Percentiles rank a stretch among this genome's conserved stretches.
phyloP scores from a whole-genome alignment of 2,329 filamentous ascomycete species.

The Ophiostoma novo-ulmi region DNA sequence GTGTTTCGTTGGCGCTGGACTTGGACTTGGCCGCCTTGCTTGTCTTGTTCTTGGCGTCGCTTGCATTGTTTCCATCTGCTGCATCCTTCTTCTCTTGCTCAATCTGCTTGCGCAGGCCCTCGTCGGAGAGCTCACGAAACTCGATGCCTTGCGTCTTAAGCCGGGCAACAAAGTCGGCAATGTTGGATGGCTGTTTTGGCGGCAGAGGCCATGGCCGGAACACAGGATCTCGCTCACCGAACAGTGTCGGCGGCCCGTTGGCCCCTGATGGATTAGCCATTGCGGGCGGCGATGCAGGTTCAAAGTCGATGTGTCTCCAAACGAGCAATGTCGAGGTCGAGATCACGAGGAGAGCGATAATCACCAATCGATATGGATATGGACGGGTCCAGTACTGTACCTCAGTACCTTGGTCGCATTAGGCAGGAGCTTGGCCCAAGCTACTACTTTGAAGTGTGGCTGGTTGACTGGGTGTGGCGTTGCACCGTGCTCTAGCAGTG shows the following conservation, averaged over 20 bases:
- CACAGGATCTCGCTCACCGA: conserved; percentile 27
- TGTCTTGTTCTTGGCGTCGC: conserved; percentile 37
- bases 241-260: conserved; percentile 14
- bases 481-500: neutral
- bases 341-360: neutral
- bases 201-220: conserved; percentile 58
- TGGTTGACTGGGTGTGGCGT: neutral
- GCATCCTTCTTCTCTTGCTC: conserved; percentile 40
- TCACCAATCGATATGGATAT: conserved; percentile 6
- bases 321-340: neutral
- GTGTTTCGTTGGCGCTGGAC: conserved; percentile 34
- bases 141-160: conserved; percentile 74
- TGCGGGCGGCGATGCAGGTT: conserved; percentile 8
- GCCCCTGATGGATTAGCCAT: conserved; percentile 22
- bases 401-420: neutral
- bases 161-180: conserved; percentile 72
- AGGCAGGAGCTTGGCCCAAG: neutral
- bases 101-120: conserved; percentile 65
- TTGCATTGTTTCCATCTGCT: neutral
- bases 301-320: neutral
- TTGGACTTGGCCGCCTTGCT: conserved; percentile 31
- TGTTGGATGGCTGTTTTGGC: conserved; percentile 53
- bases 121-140: conserved; percentile 74
- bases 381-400: neutral
- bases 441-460: neutral